Evolutionary conservation across 1,284 basidiomycete genomes (phyloP).

Genomic region (Trichosporon asahii): DNA sequence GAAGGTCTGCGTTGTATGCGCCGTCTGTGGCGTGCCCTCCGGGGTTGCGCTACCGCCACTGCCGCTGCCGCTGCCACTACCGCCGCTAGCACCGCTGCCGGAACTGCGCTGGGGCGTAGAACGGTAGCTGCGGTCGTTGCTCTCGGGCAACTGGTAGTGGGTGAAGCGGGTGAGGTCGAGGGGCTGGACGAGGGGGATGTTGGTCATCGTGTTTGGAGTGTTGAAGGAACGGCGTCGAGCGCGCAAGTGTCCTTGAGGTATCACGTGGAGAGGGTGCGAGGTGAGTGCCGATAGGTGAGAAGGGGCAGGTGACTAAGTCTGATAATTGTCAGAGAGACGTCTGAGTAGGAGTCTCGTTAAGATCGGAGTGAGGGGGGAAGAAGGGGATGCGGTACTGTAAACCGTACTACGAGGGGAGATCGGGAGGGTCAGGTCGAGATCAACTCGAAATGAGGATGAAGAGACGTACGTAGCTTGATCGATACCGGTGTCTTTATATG

Average conservation of each 20-base stretch:
- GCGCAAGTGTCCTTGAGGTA: background rate
- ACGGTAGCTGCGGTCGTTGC: background rate
- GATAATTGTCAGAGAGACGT: background rate
- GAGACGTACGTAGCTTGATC: slow-evolving; percentile 1
- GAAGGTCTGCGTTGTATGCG: background rate
- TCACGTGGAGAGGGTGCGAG: background rate
- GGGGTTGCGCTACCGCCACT: background rate
- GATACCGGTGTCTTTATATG: slow-evolving; percentile 1
- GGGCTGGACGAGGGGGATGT: slow-evolving; percentile 16
- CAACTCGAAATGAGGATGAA: background rate
- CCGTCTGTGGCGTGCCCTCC: slow-evolving; percentile 7
- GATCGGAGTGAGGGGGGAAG: background rate
- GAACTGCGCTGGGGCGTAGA: background rate
- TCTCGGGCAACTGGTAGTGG: slow-evolving; percentile 8
- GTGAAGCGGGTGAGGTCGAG: slow-evolving; percentile 11
- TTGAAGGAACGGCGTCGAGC: background rate
- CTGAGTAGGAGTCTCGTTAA: background rate
- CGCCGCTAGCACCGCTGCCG: background rate
- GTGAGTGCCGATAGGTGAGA: background rate
- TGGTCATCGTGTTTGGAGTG: slow-evolving; percentile 13
- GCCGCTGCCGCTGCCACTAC: background rate
- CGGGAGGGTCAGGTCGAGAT: slow-evolving; percentile 1
- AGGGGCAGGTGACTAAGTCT: background rate
- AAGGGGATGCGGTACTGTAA: slow-evolving; percentile 1
- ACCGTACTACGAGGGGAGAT: slow-evolving; percentile 1